Percentiles rank a stretch among this genome's conserved stretches.
Conservation (phyloP, 495 filamentous ascomycete genomes). For the Neurospora africana region DNA sequence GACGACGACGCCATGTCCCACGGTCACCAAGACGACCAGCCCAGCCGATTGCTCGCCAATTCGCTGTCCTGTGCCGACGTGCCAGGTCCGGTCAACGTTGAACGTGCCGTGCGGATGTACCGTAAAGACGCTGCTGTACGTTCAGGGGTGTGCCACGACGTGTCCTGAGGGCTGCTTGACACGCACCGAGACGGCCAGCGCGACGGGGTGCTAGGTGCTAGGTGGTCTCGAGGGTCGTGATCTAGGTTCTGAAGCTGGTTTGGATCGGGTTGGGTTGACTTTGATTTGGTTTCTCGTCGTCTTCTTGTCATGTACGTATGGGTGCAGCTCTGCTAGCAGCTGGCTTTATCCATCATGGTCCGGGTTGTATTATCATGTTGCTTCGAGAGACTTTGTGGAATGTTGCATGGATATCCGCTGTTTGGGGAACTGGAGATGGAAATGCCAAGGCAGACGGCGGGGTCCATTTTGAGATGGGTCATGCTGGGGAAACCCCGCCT, state of each 20-base stretch:
- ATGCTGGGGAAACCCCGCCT: not conserved
- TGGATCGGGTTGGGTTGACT: slow-evolving; percentile 6
- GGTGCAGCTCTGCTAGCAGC: not conserved
- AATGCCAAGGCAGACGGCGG: not conserved
- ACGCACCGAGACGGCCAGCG: slow-evolving; percentile 20
- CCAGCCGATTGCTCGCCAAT: slow-evolving; percentile 29
- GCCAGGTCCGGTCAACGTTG: slow-evolving; percentile 21
- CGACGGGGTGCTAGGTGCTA: not conserved
- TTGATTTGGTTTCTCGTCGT: not conserved
- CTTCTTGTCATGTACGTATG: not conserved
- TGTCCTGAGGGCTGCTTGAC: slow-evolving; percentile 29
- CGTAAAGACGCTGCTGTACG: slow-evolving; percentile 28
- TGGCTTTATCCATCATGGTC: not conserved
- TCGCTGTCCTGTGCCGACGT: slow-evolving; percentile 32
- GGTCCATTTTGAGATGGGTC: not conserved
- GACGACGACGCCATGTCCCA: slow-evolving; percentile 22
- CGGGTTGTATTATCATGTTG: not conserved
- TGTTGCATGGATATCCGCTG: not conserved
- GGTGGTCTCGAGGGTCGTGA: not conserved
- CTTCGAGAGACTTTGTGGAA: not conserved
- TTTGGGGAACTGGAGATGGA: not conserved
- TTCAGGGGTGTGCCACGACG: slow-evolving; percentile 29
- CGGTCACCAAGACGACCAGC: slow-evolving; percentile 27
- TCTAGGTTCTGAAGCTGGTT: not conserved
- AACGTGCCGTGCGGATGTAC: slow-evolving; percentile 28